Conservation (phyloP, 1,284 basidiomycete genomes). For the Flammula alnicola region DNA sequence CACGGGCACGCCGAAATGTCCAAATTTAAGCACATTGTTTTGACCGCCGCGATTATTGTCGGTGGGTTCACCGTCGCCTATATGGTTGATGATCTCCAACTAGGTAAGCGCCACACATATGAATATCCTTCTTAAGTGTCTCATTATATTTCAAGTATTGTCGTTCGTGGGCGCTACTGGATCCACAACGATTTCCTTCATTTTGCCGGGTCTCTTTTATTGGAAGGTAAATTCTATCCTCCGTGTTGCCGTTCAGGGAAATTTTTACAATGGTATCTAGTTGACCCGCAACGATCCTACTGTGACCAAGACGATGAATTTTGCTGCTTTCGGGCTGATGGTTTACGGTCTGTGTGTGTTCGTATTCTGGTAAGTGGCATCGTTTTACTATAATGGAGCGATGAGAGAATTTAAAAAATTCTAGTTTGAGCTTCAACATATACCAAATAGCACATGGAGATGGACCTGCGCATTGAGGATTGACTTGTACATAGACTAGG, state of each 20-base stretch:
- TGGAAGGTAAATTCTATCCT: slow-evolving; percentile 63
- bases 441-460: slow-evolving; percentile 55
- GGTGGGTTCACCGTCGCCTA: slow-evolving; percentile 81
- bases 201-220: slow-evolving; percentile 88
- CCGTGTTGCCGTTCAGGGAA: slow-evolving; percentile 9
- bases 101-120: slow-evolving; percentile 59
- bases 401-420: background rate
- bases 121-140: slow-evolving; percentile 6
- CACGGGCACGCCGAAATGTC: slow-evolving; percentile 71
- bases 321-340: slow-evolving; percentile 69
- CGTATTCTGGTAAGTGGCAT: slow-evolving; percentile 77
- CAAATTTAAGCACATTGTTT: slow-evolving; percentile 68
- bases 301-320: slow-evolving; percentile 59
- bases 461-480: slow-evolving; percentile 22
- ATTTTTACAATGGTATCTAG: slow-evolving; percentile 41
- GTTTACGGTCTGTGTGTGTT: slow-evolving; percentile 85
- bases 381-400: background rate
- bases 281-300: slow-evolving; percentile 74
- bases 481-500: slow-evolving; percentile 10
- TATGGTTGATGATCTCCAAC: slow-evolving; percentile 81
- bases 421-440: slow-evolving; percentile 79
- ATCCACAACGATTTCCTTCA: slow-evolving; percentile 96
- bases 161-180: slow-evolving; percentile 98
- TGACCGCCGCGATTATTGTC: slow-evolving; percentile 77
- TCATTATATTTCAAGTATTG: slow-evolving; percentile 60